Evolutionary conservation across 768 basidiomycete genomes (phyloP), one percentile per base, ranked within the genome.

Genomic region (Mycena venus): DNA sequence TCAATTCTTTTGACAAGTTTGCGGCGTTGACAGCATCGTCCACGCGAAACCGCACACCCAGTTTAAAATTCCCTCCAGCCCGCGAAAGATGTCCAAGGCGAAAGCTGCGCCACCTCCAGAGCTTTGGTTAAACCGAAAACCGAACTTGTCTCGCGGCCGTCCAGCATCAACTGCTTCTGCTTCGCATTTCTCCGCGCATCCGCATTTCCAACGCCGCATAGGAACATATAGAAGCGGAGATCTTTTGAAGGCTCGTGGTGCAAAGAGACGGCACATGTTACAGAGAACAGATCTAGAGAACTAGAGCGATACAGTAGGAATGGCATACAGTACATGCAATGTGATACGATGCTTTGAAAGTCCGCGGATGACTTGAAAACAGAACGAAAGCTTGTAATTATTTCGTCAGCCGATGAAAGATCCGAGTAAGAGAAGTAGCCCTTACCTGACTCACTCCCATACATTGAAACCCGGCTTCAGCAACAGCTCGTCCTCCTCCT

Each of bases 401-500:
- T 11, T 36, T 1, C 17, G 27, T 71, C 38, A 59, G 63, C 19
- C 1, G 4, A 19, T n/a, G 21, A 12, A 15, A 29, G 17, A 23
- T n/a, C 31, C 31, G 42, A 40, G 21, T n/a, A 15, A 29, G 31
- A 44, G 40, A 47, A 59, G 17, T 23, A 38, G 38, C 27, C 8
- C 31, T 5, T 8, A 55, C 72, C 60, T 31, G 38, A 55, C 55
- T 68, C n/a, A 71, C 40, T 73, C 72, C 75, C 72, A 77, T 4
- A 74, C 56, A 69, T 72, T 68, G 29, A 58, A 69, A 8, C 72
- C 72, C 23, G 77, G 76, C 67, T 77, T 79, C 56, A 80, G 65
- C 70, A 80, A 68, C 49, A 80, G 40, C 67, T 80, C 79, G 56
- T 80, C 80, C 14, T 80, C 79, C 36, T 75, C 76, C 34, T 78